Conservation (phyloP, 305 asterid genomes). For the Fraxinus velutina region DNA sequence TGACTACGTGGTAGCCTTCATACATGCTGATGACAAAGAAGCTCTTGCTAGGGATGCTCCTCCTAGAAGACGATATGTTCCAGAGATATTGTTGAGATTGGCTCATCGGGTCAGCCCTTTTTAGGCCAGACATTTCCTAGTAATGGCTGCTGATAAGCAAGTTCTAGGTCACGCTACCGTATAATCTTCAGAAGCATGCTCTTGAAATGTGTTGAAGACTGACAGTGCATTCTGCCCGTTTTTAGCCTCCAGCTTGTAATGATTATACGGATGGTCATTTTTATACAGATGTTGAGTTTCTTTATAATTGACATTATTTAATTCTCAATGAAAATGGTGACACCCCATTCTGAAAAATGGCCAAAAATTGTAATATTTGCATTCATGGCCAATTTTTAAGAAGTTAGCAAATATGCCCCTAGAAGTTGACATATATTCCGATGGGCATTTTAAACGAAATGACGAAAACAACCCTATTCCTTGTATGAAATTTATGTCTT, state of each 20-base stretch:
- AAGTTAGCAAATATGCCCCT: not conserved
- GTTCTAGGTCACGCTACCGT: not conserved
- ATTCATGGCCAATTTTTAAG: not conserved
- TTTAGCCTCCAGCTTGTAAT: conserved; percentile 5
- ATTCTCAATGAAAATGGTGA: not conserved
- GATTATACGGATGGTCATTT: not conserved
- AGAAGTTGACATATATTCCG: not conserved
- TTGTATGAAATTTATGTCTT: not conserved
- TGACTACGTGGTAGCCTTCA: conserved; percentile 58
- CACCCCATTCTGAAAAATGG: not conserved
- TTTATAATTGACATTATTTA: not conserved
- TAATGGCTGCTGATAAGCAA: conserved; percentile 8
- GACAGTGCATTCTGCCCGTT: not conserved
- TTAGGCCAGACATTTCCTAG: conserved; percentile 23
- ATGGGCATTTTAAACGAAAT: not conserved
- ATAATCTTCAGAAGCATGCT: not conserved
- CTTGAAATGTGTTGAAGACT: not conserved
- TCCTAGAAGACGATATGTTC: conserved; percentile 74
- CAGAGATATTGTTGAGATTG: conserved; percentile 64
- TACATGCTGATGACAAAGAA: conserved; percentile 65
- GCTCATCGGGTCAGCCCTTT: conserved; percentile 82
- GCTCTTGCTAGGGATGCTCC: conserved; percentile 75
- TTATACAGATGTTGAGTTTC: not conserved
- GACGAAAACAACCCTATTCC: not conserved
- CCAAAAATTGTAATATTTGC: not conserved